Conservation (phyloP, 2,329 filamentous ascomycete species). For the Domatiomyces catenatus region DNA sequence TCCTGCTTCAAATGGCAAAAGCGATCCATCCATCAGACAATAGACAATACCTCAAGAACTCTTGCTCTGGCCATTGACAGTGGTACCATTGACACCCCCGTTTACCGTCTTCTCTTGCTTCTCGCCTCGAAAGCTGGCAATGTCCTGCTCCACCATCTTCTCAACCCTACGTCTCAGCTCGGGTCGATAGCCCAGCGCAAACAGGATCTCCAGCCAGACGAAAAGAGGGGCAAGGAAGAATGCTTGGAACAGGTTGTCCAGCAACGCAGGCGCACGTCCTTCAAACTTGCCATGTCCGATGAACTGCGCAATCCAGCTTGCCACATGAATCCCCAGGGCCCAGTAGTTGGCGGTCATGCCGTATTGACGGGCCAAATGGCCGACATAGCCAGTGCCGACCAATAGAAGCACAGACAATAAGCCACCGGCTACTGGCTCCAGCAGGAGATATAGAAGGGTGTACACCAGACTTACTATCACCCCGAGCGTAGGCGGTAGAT, state of each 20-base stretch:
- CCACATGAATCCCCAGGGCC: conserved; percentile 53
- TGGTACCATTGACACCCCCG: conserved; percentile 14
- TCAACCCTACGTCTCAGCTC: conserved; percentile 73
- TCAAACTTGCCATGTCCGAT: conserved; percentile 83
- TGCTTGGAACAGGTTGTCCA: conserved; percentile 86
- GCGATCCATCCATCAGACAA: background rate
- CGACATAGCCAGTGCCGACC: conserved; percentile 56
- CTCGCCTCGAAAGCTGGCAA: conserved; percentile 56
- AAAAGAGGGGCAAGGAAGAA: conserved; percentile 89
- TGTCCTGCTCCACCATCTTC: conserved; percentile 57
- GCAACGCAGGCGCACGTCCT: conserved; percentile 67
- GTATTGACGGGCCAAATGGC: conserved; percentile 54
- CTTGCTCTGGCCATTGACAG: conserved; percentile 15
- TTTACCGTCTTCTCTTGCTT: conserved; percentile 20
- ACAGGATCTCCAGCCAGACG: conserved; percentile 89
- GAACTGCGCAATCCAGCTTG: conserved; percentile 80
- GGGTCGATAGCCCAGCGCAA: conserved; percentile 75
- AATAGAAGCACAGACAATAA: conserved; percentile 63
- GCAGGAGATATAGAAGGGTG: conserved; percentile 67
- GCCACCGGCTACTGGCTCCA: conserved; percentile 83
- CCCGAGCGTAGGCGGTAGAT: conserved; percentile 45
- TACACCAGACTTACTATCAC: conserved; percentile 48
- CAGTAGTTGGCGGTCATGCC: conserved; percentile 45
- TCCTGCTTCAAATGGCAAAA: background rate
- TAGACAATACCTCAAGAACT: conserved; percentile 6